Evolutionary conservation across 2,329 filamentous ascomycete species (phyloP), one percentile per base, ranked within the genome.

Genomic region (Xylariaceae sp.): DNA sequence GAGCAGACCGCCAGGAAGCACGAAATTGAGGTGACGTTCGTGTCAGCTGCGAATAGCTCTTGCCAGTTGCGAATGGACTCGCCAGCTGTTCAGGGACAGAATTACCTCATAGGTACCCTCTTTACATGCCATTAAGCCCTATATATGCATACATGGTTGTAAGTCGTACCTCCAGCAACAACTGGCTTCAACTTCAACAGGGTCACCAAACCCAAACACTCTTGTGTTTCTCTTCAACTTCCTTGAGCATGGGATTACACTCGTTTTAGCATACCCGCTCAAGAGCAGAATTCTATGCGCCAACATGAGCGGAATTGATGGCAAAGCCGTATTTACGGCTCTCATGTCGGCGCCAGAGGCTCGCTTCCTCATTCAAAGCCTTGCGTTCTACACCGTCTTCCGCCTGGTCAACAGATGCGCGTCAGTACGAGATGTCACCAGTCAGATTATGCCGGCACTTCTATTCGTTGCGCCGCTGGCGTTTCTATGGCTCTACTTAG

Each of bases 401-500:
- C 60, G 53, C 9, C 15, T 60, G 13, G 44, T 49, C 15, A 30
- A 53, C 18, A 60, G 47, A 48, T 56, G 3, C 34, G 54, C 56
- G 10, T 34, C 34, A 2, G 17, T 55, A 1, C 51, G 49, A 45
- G 53, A 42, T 1, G 57, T 35, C 1, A n/a, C 44, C 2, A 42
- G 57, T 39, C 47, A 44, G 2, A 13, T 49, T 13, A 10, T 17
- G 2, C 18, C 55, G 34, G 15, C 30, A 3, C 54, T 64, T 42
- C 57, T 58, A 17, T 57, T 17, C 17, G 23, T 64, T 3, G 47
- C 45, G 1, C 61, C 63, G 0, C 35, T 63, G 13, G 58, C 61
- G 13, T n/a, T 58, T 2, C 58, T 55, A 45, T 81, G 79, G 79
- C 69, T 77, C 1, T 66, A 67, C 1, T 64, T 73, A 3, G 75